Conservation (phyloP, 192 early-diverging fungal species). For the Backusella circina region DNA sequence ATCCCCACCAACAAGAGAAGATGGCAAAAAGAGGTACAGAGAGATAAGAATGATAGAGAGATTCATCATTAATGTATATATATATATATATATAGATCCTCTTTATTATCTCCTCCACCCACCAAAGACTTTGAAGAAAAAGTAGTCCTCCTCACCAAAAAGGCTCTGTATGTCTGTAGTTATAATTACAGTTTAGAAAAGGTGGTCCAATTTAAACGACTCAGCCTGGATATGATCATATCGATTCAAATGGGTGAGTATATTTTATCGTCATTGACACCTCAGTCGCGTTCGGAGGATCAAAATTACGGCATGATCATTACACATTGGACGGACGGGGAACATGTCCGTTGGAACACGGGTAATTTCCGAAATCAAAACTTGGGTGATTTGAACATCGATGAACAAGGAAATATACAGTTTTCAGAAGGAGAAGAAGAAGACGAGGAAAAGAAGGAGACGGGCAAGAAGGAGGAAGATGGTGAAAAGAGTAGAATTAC, state of each 20-base stretch:
- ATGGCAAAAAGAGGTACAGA: constrained; percentile 43
- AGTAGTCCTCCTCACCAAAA: constrained; percentile 59
- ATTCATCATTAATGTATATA: no score
- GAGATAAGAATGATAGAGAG: not conserved
- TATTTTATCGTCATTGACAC: constrained; percentile 33
- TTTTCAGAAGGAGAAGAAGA: not conserved
- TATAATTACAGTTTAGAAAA: constrained; percentile 68
- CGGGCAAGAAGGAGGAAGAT: not conserved
- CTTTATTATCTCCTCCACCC: not conserved
- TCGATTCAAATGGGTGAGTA: constrained; percentile 58
- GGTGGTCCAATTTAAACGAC: constrained; percentile 58
- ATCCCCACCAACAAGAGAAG: constrained; percentile 36
- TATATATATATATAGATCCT: not conserved
- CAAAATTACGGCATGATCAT: constrained; percentile 53
- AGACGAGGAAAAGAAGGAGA: constrained; percentile 3
- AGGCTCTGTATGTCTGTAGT: constrained; percentile 65
- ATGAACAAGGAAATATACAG: not conserved
- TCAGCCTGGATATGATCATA: constrained; percentile 53
- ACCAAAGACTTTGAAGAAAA: constrained; percentile 54
- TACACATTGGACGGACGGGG: constrained; percentile 41
- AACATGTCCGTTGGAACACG: constrained; percentile 47
- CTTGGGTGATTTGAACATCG: constrained; percentile 25
- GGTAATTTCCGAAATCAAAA: constrained; percentile 45
- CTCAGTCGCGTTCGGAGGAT: constrained; percentile 29
- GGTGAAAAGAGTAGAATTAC: not conserved